Conservation (phyloP, 2,329 filamentous ascomycete genomes). For the Leptographium radiaticola region DNA sequence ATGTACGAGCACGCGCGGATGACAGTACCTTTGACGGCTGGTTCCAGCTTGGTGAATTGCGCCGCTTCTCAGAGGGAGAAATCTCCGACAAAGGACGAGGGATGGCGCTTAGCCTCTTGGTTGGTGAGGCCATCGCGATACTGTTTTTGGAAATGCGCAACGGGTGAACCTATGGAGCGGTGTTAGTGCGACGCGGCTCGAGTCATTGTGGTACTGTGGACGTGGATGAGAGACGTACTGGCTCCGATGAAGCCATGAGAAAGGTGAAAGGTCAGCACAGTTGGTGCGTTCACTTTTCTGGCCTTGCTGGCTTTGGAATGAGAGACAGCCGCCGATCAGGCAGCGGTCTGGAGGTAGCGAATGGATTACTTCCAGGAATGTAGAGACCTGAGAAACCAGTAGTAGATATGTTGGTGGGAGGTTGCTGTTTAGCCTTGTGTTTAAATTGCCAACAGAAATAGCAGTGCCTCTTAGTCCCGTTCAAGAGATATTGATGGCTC, state of each 20-base stretch:
- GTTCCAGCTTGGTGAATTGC: conserved; percentile 88
- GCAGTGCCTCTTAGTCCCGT: background rate
- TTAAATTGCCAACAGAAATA: background rate
- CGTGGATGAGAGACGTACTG: conserved; percentile 6
- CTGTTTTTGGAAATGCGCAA: conserved; percentile 62
- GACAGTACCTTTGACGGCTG: conserved; percentile 56
- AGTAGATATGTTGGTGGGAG: background rate
- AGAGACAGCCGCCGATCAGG: background rate
- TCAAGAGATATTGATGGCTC: background rate
- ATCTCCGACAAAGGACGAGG: conserved; percentile 80
- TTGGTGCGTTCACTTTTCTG: background rate
- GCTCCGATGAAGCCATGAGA: conserved; percentile 11
- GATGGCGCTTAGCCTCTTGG: conserved; percentile 47
- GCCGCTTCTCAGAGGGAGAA: conserved; percentile 68
- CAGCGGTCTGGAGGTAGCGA: background rate
- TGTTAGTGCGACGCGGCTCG: background rate
- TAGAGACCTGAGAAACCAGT: background rate
- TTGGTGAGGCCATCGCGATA: conserved; percentile 43
- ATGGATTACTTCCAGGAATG: background rate
- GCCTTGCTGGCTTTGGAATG: background rate
- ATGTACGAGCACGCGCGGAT: background rate
- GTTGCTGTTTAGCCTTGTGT: background rate
- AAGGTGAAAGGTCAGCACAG: background rate
- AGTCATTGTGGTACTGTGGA: background rate
- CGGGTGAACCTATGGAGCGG: conserved; percentile 50